Evolutionary conservation across 106 monocot genomes (phyloP), one percentile per base, ranked within the genome.

Genomic region (Acorus gramineus): DNA sequence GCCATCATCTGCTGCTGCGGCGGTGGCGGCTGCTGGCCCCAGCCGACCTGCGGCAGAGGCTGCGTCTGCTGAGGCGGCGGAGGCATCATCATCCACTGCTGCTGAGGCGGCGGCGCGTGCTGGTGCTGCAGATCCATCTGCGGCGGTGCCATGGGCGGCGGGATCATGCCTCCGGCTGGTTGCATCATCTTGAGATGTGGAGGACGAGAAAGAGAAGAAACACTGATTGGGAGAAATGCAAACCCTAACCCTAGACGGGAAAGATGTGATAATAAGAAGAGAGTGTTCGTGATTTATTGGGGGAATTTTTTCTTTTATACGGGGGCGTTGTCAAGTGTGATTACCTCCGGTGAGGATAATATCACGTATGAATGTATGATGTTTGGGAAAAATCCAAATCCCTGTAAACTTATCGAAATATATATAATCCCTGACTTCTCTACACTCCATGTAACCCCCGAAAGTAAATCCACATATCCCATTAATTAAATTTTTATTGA

Each of bases 1-100:
- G 73, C 50, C 48, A 59, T 57, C 12, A 71, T 9, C 52, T 55
- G 68, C 50, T 11, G 12, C 11, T 66, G 84, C 14, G 81, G 81
- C 0, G 79, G 79, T 3, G 65, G 73, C 14, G 65, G 76, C 66
- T 81, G 90, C 68, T 86, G 90, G 69, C 72, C 72, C 87, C 87
- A 87, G 69, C 75, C 75, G 49, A 74, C 75, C 48, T 53, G 75
- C 11, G 72, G 84, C 46, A 74, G 79, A 56, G 73, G 74, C 62
- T 66, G 76, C 46, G 81, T 80, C 14, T 80, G 62, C 50, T 76
- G 66, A 47, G 59, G 75, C 5, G 74, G 74, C 3, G 53, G 65
- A 2, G 70, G 61, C 49, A 54, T 49, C 73, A 60, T 46, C 79
- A 77, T 76, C 81, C 73, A 67, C 69, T 44, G 59, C 71, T 67